Evolutionary conservation across 495 filamentous ascomycete species (phyloP).

Genomic region (Baudoinia panamericana): DNA sequence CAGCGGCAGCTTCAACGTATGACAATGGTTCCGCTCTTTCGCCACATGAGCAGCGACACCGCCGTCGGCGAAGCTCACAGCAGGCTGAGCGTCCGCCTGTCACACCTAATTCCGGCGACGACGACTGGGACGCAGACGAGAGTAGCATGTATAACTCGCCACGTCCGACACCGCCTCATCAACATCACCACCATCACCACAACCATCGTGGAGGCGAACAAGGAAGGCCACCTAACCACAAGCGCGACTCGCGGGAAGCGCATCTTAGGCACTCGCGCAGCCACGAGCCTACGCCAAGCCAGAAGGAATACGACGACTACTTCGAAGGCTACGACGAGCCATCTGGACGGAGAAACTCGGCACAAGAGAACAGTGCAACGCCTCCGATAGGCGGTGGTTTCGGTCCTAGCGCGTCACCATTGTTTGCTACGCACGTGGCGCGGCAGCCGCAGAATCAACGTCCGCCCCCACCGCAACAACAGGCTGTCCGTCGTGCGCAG

Average conservation of each 20-base stretch:
- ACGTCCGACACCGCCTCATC: background rate
- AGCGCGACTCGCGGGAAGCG: conserved; percentile 2
- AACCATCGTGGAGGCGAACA: background rate
- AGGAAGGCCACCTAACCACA: background rate
- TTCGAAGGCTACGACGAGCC: conserved; percentile 11
- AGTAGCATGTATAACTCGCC: conserved; percentile 2
- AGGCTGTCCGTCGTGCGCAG: conserved; percentile 1
- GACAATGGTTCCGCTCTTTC: conserved; percentile 2
- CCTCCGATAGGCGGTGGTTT: conserved; percentile 16
- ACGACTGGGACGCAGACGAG: conserved; percentile 12
- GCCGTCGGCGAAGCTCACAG: conserved; percentile 6
- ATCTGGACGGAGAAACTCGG: conserved; percentile 1
- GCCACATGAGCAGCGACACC: conserved; percentile 4
- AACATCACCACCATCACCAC: conserved; percentile 2
- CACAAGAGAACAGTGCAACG: conserved; percentile 2
- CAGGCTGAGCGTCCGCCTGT: background rate
- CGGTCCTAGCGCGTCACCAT: conserved; percentile 24
- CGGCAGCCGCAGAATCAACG: conserved; percentile 19
- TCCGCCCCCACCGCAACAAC: conserved; percentile 2
- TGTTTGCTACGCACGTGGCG: conserved; percentile 30
- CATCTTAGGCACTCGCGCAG: conserved; percentile 22
- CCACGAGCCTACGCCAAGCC: conserved; percentile 27
- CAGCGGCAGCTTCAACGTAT: background rate
- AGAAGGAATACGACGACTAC: conserved; percentile 25
- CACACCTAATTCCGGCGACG: conserved; percentile 3